Conservation (phyloP, 1,284 basidiomycete genomes). For the Rhizoctonia solani region DNA sequence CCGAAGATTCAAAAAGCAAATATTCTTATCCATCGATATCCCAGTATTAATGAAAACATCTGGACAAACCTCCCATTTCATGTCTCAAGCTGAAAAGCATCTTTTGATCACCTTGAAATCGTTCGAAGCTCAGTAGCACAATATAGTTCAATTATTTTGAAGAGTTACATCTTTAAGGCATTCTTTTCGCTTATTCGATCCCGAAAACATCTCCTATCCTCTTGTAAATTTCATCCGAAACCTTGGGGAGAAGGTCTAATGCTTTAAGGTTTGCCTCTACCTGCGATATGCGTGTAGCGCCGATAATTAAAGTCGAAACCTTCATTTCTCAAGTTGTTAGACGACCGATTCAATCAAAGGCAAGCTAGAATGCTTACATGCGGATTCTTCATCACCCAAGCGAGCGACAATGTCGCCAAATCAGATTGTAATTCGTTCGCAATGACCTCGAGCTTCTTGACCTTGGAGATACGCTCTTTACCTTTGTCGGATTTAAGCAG, state of each 20-base stretch:
- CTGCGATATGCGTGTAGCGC: slow-evolving; percentile 62
- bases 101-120: slow-evolving; percentile 54
- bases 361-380: slow-evolving; percentile 51
- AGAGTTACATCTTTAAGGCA: neutral
- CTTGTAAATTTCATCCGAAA: slow-evolving; percentile 64
- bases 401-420: slow-evolving; percentile 61
- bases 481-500: slow-evolving; percentile 20
- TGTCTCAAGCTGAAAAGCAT: slow-evolving; percentile 61
- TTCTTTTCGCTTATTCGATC: slow-evolving; percentile 45
- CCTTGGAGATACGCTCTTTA: slow-evolving; percentile 19
- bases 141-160: neutral
- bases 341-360: neutral
- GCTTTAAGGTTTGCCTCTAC: slow-evolving; percentile 71
- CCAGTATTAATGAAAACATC: slow-evolving; percentile 52
- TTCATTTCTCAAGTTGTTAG: slow-evolving; percentile 43
- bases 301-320: slow-evolving; percentile 67
- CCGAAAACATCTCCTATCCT: slow-evolving; percentile 69
- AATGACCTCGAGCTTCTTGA: slow-evolving; percentile 12
- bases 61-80: slow-evolving; percentile 53
- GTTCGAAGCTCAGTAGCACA: neutral
- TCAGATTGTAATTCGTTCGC: slow-evolving; percentile 15
- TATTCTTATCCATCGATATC: slow-evolving; percentile 72
- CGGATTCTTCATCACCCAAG: slow-evolving; percentile 73
- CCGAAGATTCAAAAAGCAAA: slow-evolving; percentile 62
- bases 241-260: slow-evolving; percentile 68